Base-by-base conservation (phyloP, 352 stramenopile genomes). In the Phytophthora fragariaefolia region DNA sequence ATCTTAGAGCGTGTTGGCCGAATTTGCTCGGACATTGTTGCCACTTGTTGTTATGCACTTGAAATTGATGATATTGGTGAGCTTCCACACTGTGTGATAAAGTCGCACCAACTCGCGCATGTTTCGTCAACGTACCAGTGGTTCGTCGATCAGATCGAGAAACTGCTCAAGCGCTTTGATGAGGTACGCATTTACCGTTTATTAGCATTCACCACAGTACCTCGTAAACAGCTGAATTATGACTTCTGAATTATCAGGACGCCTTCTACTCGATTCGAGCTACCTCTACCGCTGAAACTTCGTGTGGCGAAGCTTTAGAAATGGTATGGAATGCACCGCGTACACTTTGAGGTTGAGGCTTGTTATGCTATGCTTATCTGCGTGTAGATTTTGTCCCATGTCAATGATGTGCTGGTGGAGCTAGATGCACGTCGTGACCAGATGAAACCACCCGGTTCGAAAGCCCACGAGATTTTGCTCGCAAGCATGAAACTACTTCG, bases 361-460 rank as follows among this genome's bases (percentile, higher is more conserved):
- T 12, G 20, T 43, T 13, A n/a, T n/a, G n/a, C n/a, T 47, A 13
- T 47, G 8, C 40, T 47, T 6, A 47, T 20, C 18, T 43, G 6
- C 17, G 8, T 71, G 18, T 51, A 87, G 79, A 63, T 87, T 22
- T 36, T 78, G n/a, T 32, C 51, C 34, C 63, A 70, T 52, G 56
- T 82, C 2, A 54, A 71, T 12, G 79, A 83, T 53, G 36, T 80
- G 0, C 58, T 83, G n/a, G 69, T 80, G n/a, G 79, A 85, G 62
- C 55, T 85, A 12, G 67, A 83, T 26, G 76, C 72, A 20, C 63
- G 71, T 0, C 71, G 79, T 38, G 67, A 87, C 10, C 76, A 87
- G 43, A 83, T 83, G 71, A 77, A 74, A 43, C 76, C 79, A 9
- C 79, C 79, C 17, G 71, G 76, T 9, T 77, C 77, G 10, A 80